phyloP scores from a whole-genome alignment of 2,329 filamentous ascomycete species.

The Penicillium sp. region DNA sequence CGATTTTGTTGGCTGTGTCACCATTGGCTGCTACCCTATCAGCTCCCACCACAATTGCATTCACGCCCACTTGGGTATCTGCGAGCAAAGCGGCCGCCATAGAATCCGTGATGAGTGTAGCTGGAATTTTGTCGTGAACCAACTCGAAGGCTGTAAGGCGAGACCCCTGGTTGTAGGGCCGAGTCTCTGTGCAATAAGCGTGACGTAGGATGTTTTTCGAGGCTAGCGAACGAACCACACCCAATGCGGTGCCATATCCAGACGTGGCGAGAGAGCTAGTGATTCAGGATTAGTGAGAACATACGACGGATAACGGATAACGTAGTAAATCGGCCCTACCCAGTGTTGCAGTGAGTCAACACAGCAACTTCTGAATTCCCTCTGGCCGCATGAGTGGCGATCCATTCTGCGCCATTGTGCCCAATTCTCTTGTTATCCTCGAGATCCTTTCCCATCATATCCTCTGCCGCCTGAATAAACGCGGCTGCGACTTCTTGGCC shows the following conservation, averaged over 20 bases:
- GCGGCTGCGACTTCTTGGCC: constrained; percentile 58
- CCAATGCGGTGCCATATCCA: constrained; percentile 93
- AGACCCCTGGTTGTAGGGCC: constrained; percentile 97
- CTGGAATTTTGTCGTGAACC: constrained; percentile 88
- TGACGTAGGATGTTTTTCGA: constrained; percentile 66
- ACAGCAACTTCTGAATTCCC: constrained; percentile 67
- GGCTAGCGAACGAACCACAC: constrained; percentile 84
- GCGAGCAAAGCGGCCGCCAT: constrained; percentile 88
- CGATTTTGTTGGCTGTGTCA: constrained; percentile 98
- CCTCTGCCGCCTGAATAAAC: constrained; percentile 78
- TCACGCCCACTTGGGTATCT: constrained; percentile 62
- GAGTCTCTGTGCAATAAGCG: constrained; percentile 94
- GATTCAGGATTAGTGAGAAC: constrained; percentile 1
- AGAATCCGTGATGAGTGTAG: constrained; percentile 90
- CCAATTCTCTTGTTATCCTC: constrained; percentile 86
- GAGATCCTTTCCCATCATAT: constrained; percentile 83
- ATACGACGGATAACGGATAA: not conserved
- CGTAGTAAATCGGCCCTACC: constrained; percentile 51
- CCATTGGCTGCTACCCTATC: constrained; percentile 95
- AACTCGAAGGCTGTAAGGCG: constrained; percentile 93
- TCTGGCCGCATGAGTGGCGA: constrained; percentile 59
- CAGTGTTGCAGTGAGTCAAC: constrained; percentile 96
- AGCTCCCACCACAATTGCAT: constrained; percentile 88
- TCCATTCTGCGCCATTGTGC: constrained; percentile 78
- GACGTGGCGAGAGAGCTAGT: constrained; percentile 84